Conservation (phyloP, 2,329 filamentous ascomycete genomes). For the Claviceps quebecensis region DNA sequence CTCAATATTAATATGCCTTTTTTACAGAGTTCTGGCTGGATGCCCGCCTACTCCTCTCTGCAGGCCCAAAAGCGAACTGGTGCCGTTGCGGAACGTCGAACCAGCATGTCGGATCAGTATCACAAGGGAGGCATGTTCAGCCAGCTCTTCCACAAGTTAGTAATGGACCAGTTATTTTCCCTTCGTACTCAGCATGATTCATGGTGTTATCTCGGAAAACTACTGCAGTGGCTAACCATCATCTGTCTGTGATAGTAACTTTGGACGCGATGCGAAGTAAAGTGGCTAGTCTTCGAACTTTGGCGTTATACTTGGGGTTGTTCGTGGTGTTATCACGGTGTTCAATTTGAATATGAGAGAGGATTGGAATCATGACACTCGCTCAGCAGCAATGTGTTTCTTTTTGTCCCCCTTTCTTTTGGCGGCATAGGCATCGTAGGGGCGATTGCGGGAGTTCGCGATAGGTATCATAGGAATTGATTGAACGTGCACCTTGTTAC, state of each 20-base stretch:
- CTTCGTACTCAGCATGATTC: too few relatives aligned
- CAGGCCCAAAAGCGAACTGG: constrained; percentile 35
- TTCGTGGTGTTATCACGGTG: too few relatives aligned
- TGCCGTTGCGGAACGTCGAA: constrained; percentile 33
- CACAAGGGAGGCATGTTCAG: constrained; percentile 35
- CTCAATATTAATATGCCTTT: background rate
- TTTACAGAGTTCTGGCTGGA: constrained; percentile 29
- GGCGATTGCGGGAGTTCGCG: too few relatives aligned
- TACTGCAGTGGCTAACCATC: background rate
- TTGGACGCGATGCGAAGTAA: constrained; percentile 19
- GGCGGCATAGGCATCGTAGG: too few relatives aligned
- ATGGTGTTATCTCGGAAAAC: too few relatives aligned
- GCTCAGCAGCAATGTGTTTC: too few relatives aligned
- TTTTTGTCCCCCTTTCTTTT: too few relatives aligned
- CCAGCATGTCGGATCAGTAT: constrained; percentile 41
- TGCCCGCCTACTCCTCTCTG: constrained; percentile 36
- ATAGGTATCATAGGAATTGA: too few relatives aligned
- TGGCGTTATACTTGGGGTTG: background rate
- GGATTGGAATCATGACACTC: too few relatives aligned
- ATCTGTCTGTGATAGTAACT: constrained; percentile 13
- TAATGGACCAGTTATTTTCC: background rate
- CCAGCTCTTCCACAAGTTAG: constrained; percentile 44
- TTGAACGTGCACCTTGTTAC: too few relatives aligned
- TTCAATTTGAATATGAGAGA: too few relatives aligned
- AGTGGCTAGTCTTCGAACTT: too few relatives aligned